Evolutionary conservation across 129 eudicot genomes (phyloP), one percentile per base, ranked within the genome.

Genomic region (Logfia minima): DNA sequence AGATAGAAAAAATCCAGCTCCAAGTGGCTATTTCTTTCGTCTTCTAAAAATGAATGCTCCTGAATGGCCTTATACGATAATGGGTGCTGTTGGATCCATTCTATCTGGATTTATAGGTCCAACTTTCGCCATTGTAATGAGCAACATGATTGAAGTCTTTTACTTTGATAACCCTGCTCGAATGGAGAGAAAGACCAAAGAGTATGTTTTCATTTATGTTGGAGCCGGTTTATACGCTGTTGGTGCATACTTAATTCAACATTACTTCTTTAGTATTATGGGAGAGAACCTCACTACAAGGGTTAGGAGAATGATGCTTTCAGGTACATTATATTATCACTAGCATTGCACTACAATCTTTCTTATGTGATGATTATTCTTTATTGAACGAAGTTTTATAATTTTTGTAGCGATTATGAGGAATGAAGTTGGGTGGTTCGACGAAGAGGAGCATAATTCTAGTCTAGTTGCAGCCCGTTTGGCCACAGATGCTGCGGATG

Each of bases 401-500:
- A 6, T 4, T 56, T 32, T 31, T 5, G 29, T 34, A 94, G 99
- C 97, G 37, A 94, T 94, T 66, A 64, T 94, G 80, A 89, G 96
- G 87, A 94, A 94, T 86, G 99, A 94, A 86, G 99, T 94, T 13
- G 99, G 93, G 68, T 94, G 99, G 97, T 94, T 83, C 74, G 99
- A 94, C 24, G 99, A 94, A 79, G 99, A 94, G 75, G 99, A 94
- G 82, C 92, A 94, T 78, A 94, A 94, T 86, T 94, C 99, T 21
- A 94, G 96, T 86, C 87, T 94, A 17, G 83, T 94, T 18, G 97
- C 98, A 78, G 96, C 98, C 17, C 93, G 96, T 5, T 67, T 94
- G 61, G 92, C 98, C 32, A 94, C 97, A 17, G 99, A 94, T 73
- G 99, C 99, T 0, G 99, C 97, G 2, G 99, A 94, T 34, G 99